Conservation (phyloP, 805 yeast species). For the Pichia manshurica region DNA sequence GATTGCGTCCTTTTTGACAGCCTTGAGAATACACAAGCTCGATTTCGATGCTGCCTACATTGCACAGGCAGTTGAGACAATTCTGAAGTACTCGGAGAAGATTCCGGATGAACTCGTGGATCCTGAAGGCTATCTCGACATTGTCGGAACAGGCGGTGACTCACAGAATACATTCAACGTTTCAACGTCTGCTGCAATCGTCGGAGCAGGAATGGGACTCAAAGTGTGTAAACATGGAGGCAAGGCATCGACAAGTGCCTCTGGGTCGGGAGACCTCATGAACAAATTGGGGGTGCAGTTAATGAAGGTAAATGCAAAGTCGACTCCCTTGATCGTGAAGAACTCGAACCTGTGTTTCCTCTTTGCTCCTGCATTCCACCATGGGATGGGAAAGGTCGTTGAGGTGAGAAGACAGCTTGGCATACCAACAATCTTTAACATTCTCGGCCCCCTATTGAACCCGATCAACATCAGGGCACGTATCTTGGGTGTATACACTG, state of each 20-base stretch:
- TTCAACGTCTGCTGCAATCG: slow-evolving; percentile 89
- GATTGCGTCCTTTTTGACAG: slow-evolving; percentile 73
- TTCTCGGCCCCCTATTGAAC: slow-evolving; percentile 88
- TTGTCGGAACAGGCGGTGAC: slow-evolving; percentile 99
- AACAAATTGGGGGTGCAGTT: slow-evolving; percentile 78
- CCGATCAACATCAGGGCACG: slow-evolving; percentile 80
- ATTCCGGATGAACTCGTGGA: slow-evolving; percentile 44
- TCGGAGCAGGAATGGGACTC: slow-evolving; percentile 83
- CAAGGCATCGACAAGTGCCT: slow-evolving; percentile 86
- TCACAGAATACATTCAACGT: slow-evolving; percentile 97
- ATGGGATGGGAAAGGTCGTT: slow-evolving; percentile 82
- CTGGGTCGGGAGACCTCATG: slow-evolving; percentile 92
- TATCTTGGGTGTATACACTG: slow-evolving; percentile 84
- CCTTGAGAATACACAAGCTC: slow-evolving; percentile 62
- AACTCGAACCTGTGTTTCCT: slow-evolving; percentile 57
- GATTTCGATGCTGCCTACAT: slow-evolving; percentile 80
- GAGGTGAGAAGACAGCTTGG: slow-evolving; percentile 72
- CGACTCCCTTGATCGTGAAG: slow-evolving; percentile 55
- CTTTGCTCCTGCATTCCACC: slow-evolving; percentile 92
- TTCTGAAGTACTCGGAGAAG: slow-evolving; percentile 56
- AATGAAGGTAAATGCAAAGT: slow-evolving; percentile 53
- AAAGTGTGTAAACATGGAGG: slow-evolving; percentile 95
- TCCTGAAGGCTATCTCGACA: slow-evolving; percentile 60
- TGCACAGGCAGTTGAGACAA: slow-evolving; percentile 77
- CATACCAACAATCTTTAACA: slow-evolving; percentile 89